Evolutionary conservation across 352 stramenopile species (phyloP), one percentile per base, ranked within the genome.

Genomic region (Blastocystis sp.): DNA sequence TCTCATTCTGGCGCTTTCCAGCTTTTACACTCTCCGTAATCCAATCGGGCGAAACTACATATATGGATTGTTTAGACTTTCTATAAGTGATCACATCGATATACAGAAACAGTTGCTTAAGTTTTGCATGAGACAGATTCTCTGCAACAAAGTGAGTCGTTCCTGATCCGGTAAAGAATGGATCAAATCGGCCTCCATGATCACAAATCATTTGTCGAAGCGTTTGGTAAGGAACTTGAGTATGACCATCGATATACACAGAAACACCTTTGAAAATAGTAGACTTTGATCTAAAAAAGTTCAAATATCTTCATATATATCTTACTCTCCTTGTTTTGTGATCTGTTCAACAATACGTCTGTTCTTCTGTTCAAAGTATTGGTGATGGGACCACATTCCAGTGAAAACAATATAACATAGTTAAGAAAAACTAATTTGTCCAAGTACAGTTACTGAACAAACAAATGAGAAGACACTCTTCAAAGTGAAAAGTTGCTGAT

Each of bases 201-300:
- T 84, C 53, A 48, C 73, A 84, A 27, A 84, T 48, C 73, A 84
- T 33, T 68, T 84, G 73, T n/a, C 73, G 73, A n/a, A 84, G 53
- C 1, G 30, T 37, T 19, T 22, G 51, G 0, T 84, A 84, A 48
- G 73, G 53, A 42, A 60, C 53, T 30, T 69, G 27, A n/a, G 73
- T 84, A 22, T 60, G 19, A 44, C 73, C 73, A 44, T 84, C 73
- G 42, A 84, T 84, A 37, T 84, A 84, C 3, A 40, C 73, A 11
- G 27, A 68, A n/a, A 84, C 73, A 30, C 73, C 73, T 51, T 68
- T 44, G 17, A 84, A 84, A 37, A 84, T 84, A 57, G 30, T 13
- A 1, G 48, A 68, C 30, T 84, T 84, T 44, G 51, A 66, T 51
- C 73, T 84, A 35, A 37, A 64, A 58, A 48, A 48, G 40, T 48